Conservation (phyloP, 2,329 filamentous ascomycete genomes). For the Penicillium sp. region DNA sequence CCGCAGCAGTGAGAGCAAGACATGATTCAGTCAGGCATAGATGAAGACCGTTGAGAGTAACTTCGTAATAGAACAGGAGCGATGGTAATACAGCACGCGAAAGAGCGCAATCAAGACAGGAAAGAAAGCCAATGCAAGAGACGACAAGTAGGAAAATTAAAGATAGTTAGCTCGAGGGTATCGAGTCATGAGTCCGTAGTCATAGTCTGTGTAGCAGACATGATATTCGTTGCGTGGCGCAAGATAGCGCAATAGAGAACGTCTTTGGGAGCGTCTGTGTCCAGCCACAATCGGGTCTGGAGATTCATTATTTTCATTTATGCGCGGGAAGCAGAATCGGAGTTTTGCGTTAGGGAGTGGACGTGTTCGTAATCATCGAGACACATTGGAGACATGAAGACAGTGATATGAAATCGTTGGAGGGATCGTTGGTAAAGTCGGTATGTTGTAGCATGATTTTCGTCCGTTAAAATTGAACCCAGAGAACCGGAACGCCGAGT, state of each 20-base stretch:
- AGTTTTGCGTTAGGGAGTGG: slow-evolving; percentile 3
- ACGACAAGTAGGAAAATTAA: slow-evolving; percentile 6
- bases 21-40: not conserved
- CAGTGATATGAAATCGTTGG: slow-evolving; percentile 10
- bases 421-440: slow-evolving; percentile 14
- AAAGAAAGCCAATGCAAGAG: not conserved
- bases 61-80: not conserved
- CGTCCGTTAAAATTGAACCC: not conserved
- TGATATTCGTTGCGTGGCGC: slow-evolving; percentile 3
- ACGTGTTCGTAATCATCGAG: slow-evolving; percentile 13
- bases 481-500: slow-evolving; percentile 15
- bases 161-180: slow-evolving; percentile 10
- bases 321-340: not conserved
- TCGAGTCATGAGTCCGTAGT: slow-evolving; percentile 11
- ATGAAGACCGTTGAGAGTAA: not conserved
- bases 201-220: slow-evolving; percentile 1
- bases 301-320: slow-evolving; percentile 16
- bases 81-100: slow-evolving; percentile 7
- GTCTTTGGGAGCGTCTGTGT: slow-evolving; percentile 2
- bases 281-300: slow-evolving; percentile 5
- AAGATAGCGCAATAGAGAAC: slow-evolving; percentile 2
- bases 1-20: not conserved
- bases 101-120: not conserved
- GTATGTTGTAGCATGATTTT: slow-evolving; percentile 4
- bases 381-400: slow-evolving; percentile 12